Conservation (phyloP, 164 flowering plant genomes). For the Hamamelis virginiana region DNA sequence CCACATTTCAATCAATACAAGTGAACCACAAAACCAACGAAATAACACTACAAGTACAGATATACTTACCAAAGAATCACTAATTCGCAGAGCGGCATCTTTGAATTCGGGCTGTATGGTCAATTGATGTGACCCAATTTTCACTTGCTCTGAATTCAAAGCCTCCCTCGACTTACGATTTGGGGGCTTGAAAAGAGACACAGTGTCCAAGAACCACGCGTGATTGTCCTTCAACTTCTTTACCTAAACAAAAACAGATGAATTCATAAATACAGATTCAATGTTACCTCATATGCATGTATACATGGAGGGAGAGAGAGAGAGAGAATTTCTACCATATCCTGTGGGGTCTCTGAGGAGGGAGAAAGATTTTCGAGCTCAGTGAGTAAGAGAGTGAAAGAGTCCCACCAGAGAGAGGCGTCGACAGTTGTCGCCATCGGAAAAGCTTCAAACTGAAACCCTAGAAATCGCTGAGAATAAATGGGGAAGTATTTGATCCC, state of each 20-base stretch:
- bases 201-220: slow-evolving; percentile 66
- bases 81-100: slow-evolving; percentile 61
- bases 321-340: slow-evolving; percentile 41
- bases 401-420: slow-evolving; percentile 86
- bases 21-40: neutral
- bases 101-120: slow-evolving; percentile 52
- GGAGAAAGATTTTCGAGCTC: slow-evolving; percentile 66
- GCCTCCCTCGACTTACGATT: slow-evolving; percentile 67
- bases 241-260: slow-evolving; percentile 33
- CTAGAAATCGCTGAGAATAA: slow-evolving; percentile 5
- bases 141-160: slow-evolving; percentile 46
- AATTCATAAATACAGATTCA: neutral
- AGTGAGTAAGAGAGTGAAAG: slow-evolving; percentile 59
- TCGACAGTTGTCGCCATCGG: slow-evolving; percentile 56
- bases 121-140: slow-evolving; percentile 56
- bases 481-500: slow-evolving; percentile 10
- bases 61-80: slow-evolving; percentile 63
- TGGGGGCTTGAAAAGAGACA: slow-evolving; percentile 61
- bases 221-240: slow-evolving; percentile 67
- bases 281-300: too few relatives aligned
- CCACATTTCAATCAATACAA: too few relatives aligned
- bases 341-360: slow-evolving; percentile 45
- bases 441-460: slow-evolving; percentile 20
- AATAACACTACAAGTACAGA: neutral
- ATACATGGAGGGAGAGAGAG: neutral